Base-by-base conservation (phyloP, 495 filamentous ascomycete species). In the Monascus purpureus region DNA sequence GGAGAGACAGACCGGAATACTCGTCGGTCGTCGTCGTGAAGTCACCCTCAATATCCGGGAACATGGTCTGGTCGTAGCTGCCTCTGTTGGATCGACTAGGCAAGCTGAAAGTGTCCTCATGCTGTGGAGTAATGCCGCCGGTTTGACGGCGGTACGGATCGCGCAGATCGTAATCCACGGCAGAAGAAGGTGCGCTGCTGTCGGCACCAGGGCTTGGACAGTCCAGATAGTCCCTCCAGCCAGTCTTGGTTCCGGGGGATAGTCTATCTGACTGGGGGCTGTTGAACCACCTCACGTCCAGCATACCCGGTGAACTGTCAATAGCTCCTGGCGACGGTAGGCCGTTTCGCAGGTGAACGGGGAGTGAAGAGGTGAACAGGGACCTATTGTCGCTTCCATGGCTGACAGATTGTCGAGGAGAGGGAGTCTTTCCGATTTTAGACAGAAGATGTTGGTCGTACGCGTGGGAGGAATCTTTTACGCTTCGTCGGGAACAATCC, bases 381-480 rank as follows among this genome's bases (percentile, higher is more conserved):
- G 59, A 52, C 39, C 63, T 67, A 29, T 69, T 59, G 24, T 66
- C 68, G 4, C 63, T 67, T 32, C 67, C 64, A 17, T 67, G 57
- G 27, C 37, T 73, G 52, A 42, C 64, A 0, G 72, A 68, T 18
- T 58, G 57, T 47, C 75, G 58, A 42, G 73, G 66, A 23, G 73
- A 70, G 49, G 73, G 61, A 33, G 67, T 49, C 55, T 74, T 68
- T 58, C 81, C 61, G 61, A 74, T 76, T 47, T 81, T 87, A 28
- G 80, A 82, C 16, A 90, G 55, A 31, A 88, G 57, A 36, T 78
- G 76, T 47, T 77, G 77, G 42, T 92, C 85, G 45, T 90, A 90
- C 17, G 72, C 72, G 42, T 81, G 73, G 11, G 71, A 77, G 6
- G 69, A 72, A 36, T 66, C 72, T 47, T 70, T 65, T 20, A 75